A percentile compares a stretch with the other conserved stretches of the same genome.
Evolutionary conservation across 306 rosid genomes (phyloP).

Genomic region (Acacia melanoxylon): DNA sequence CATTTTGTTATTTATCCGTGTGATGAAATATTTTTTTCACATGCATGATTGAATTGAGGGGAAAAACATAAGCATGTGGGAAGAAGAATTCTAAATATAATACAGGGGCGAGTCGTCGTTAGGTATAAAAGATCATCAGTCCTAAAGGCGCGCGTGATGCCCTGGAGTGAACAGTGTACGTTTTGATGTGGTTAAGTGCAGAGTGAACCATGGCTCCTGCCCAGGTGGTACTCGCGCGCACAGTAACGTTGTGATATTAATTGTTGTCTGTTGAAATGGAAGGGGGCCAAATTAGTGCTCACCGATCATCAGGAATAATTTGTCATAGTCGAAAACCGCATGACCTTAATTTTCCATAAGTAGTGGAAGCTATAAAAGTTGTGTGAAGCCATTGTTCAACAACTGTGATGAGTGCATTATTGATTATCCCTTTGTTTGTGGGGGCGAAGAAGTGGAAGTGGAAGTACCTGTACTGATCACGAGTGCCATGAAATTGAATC

Average conservation of each 20-base stretch:
- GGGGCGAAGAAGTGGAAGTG: not conserved
- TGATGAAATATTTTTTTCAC: too few species aligned
- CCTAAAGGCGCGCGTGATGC: too few species aligned
- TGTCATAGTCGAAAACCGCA: not conserved
- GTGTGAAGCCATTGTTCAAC: constrained; percentile 35
- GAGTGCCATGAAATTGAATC: constrained; percentile 26
- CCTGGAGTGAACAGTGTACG: not conserved
- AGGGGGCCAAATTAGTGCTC: not conserved
- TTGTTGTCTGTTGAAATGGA: not conserved
- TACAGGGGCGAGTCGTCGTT: not conserved
- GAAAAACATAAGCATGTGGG: not conserved
- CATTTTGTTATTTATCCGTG: too few species aligned
- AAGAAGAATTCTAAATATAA: not conserved
- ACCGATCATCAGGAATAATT: not conserved
- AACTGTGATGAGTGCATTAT: constrained; percentile 30
- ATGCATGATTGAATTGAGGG: too few species aligned
- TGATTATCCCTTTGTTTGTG: not conserved
- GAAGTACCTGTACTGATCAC: constrained; percentile 32
- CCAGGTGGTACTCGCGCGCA: not conserved
- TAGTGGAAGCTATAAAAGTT: constrained; percentile 2
- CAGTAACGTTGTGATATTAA: not conserved
- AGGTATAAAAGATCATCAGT: not conserved
- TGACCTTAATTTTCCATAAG: not conserved
- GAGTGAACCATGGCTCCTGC: not conserved
- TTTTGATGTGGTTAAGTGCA: not conserved